Base-by-base conservation (phyloP, 768 basidiomycete genomes). In the Neoboletus magnificus region DNA sequence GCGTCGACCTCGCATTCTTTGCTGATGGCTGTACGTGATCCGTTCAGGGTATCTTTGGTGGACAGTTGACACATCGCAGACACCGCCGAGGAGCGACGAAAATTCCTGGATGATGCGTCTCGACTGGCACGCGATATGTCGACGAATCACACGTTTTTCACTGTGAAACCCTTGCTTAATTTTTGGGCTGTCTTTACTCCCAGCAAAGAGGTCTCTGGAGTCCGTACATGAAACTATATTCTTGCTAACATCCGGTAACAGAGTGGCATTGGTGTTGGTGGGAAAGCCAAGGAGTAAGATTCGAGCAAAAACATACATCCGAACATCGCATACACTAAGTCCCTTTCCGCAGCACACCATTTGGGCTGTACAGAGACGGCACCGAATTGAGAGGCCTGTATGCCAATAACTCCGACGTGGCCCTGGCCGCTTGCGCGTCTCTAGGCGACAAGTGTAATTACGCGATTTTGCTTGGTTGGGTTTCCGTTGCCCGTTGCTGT, bases 121-220 rank as follows among this genome's bases (percentile, higher is more conserved):
- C 78, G 85, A 29, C 80, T 91, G 11, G 89, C 86, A 0, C 65
- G 78, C 43, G 89, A 89, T 64, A 76, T 91, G 33, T 84, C 89
- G 2, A 71, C 77, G 29, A 89, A 89, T 63, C 85, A 88, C 59
- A 90, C 89, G 0, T 91, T 90, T 67, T 78, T 85, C 57, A 84
- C 87, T 0, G 88, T 92, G 20, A 81, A 80, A 61, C 87, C 88
- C 3, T 72, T 91, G 44, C 71, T 91, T 59, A 91, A 91, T 65
- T 89, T 91, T 60, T 92, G 87, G 87, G 89, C 85, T 6, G 86
- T 86, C 0, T 91, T 89, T 60, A 76, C 85, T 20, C 83, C 89
- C 1, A 91, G 89, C 66, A 78, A 78, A 56, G 86, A 90, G 77
- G 90, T 86, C 42, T 37, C 27, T 22, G 5, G 4, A 52, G 20